These are phyloP conservation scores for Asterochloris erici DNA, from an alignment of 139 green algal genomes.

Conservation along the genomic window DNA sequence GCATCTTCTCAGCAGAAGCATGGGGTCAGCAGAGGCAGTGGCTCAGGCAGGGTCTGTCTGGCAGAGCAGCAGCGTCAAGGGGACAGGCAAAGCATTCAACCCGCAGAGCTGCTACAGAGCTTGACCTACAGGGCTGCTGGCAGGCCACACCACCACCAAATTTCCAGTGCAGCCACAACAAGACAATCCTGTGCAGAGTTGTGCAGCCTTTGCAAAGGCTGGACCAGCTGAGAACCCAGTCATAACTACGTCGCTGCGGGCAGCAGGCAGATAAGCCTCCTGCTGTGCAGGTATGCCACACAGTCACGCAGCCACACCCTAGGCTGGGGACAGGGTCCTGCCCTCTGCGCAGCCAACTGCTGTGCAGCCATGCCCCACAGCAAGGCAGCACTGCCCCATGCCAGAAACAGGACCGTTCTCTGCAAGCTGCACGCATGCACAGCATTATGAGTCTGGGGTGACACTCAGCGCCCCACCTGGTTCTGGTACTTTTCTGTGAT, in stretches of 20 bases:
- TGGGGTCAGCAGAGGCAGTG: no score
- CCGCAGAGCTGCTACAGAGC: no score
- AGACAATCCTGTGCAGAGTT: not conserved
- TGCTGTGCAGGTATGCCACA: no score
- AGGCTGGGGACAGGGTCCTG: no score
- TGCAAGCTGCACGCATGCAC: not conserved
- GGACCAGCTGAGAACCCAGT: no score
- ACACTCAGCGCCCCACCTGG: constrained; percentile 5
- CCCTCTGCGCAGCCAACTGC: not conserved
- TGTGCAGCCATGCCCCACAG: not conserved
- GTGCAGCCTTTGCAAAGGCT: not conserved
- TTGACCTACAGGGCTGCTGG: not conserved
- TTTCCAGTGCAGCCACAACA: not conserved
- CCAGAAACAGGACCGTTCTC: not conserved
- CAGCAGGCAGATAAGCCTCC: no score
- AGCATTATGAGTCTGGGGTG: not conserved
- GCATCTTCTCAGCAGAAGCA: no score
- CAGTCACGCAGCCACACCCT: no score
- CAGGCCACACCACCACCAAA: not conserved
- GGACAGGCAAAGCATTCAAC: no score
- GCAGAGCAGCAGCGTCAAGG: no score
- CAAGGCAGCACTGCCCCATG: not conserved
- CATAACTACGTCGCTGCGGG: no score
- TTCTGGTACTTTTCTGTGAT: constrained; percentile 80
- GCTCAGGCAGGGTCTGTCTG: no score